phyloP scores from a whole-genome alignment of 2,329 filamentous ascomycete species.

The Penicillium digitatum region DNA sequence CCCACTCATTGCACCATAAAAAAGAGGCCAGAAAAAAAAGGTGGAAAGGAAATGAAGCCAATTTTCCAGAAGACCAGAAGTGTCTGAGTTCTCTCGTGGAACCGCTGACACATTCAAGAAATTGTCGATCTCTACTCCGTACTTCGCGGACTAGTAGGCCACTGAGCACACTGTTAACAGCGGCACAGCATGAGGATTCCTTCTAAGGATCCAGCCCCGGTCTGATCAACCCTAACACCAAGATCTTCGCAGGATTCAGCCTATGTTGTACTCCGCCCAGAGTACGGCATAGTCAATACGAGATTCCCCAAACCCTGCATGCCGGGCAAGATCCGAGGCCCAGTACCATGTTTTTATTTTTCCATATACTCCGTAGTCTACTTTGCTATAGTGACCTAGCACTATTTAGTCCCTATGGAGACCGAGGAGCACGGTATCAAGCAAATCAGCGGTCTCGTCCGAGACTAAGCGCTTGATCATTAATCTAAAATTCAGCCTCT shows the following conservation, averaged over 20 bases:
- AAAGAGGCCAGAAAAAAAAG: conserved; percentile 1
- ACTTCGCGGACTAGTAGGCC: conserved; percentile 14
- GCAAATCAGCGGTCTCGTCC: conserved; percentile 14
- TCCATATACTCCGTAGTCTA: neutral
- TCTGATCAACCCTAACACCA: neutral
- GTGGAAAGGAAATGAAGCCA: conserved; percentile 11
- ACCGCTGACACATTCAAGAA: conserved; percentile 17
- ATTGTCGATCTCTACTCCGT: conserved; percentile 24
- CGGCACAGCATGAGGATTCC: neutral
- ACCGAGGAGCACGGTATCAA: neutral
- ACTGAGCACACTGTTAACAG: conserved; percentile 15
- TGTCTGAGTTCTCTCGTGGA: conserved; percentile 14
- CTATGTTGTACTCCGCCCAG: neutral
- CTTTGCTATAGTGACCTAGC: neutral
- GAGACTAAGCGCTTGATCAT: conserved; percentile 14
- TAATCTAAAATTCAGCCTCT: conserved; percentile 8
- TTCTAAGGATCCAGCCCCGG: neutral
- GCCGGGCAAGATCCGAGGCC: conserved; percentile 3
- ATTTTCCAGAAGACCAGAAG: conserved; percentile 21
- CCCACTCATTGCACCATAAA: conserved; percentile 21
- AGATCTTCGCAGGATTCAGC: neutral
- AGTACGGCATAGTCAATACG: neutral
- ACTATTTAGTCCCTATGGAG: neutral
- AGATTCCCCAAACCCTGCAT: conserved; percentile 3
- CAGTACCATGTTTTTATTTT: neutral